Evolutionary conservation across 1,284 basidiomycete species (phyloP).

Genomic region (Cryptococcus sp.): DNA sequence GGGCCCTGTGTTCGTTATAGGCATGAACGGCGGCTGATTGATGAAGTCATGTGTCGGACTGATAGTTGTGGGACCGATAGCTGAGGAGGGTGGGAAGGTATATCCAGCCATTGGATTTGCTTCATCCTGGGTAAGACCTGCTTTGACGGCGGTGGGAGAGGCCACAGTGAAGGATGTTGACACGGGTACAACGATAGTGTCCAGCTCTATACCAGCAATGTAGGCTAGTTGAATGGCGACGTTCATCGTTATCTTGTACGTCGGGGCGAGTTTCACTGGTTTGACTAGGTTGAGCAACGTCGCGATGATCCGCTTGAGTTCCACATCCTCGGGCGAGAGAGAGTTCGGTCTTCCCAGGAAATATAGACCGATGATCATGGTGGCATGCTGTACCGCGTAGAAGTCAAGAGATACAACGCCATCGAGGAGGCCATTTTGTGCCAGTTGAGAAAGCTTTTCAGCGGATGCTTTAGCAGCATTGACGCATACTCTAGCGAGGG

Average conservation of each 20-base stretch:
- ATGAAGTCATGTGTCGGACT: no score
- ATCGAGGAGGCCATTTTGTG: slow-evolving; percentile 9
- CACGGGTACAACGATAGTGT: background rate
- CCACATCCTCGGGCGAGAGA: slow-evolving; percentile 3
- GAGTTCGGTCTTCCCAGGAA: slow-evolving; percentile 16
- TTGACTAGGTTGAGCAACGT: slow-evolving; percentile 10
- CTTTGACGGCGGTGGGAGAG: background rate
- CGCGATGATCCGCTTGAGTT: no score
- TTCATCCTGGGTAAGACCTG: no score
- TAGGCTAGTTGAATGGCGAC: slow-evolving; percentile 23
- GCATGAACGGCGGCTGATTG: no score
- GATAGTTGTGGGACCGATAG: background rate
- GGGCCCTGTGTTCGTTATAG: no score
- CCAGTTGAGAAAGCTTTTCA: slow-evolving; percentile 13
- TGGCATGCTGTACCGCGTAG: slow-evolving; percentile 22
- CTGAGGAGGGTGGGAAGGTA: no score
- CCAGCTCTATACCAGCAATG: slow-evolving; percentile 17
- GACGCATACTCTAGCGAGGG: background rate
- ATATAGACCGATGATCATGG: slow-evolving; percentile 22
- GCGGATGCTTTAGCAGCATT: slow-evolving; percentile 14
- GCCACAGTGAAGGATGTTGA: background rate
- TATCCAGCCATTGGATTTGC: no score
- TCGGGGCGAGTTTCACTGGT: slow-evolving; percentile 17
- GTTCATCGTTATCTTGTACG: slow-evolving; percentile 25
- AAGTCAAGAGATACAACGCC: slow-evolving; percentile 23